Conservation (phyloP, 2,329 filamentous ascomycete genomes). For the Fusarium compactum region DNA sequence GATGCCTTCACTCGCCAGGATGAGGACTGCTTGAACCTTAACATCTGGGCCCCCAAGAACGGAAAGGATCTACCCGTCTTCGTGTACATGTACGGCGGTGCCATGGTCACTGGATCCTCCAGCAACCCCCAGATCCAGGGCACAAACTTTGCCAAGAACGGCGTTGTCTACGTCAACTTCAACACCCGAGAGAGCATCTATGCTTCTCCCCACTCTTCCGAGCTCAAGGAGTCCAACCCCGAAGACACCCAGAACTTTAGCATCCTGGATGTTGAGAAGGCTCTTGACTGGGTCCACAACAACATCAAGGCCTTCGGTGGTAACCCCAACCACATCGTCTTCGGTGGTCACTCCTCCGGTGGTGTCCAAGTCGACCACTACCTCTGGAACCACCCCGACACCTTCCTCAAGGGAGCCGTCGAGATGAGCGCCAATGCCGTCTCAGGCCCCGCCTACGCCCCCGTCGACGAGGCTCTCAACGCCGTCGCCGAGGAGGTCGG, state of each 20-base stretch:
- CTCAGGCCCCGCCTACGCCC: slow-evolving; percentile 56
- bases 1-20: slow-evolving; percentile 39
- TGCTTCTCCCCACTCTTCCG: slow-evolving; percentile 57
- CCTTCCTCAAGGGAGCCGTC: slow-evolving; percentile 54
- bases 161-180: slow-evolving; percentile 55
- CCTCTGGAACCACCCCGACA: slow-evolving; percentile 56
- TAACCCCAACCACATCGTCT: slow-evolving; percentile 59
- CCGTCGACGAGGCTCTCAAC: slow-evolving; percentile 53
- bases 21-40: slow-evolving; percentile 59
- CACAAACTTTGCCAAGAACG: slow-evolving; percentile 54
- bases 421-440: slow-evolving; percentile 59
- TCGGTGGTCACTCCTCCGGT: slow-evolving; percentile 57
- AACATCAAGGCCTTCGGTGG: slow-evolving; percentile 56
- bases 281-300: slow-evolving; percentile 44
- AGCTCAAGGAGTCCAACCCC: slow-evolving; percentile 44
- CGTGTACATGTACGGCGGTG: slow-evolving; percentile 59
- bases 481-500: slow-evolving; percentile 54
- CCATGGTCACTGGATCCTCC: slow-evolving; percentile 50
- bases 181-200: slow-evolving; percentile 58
- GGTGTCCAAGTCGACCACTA: slow-evolving; percentile 56
- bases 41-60: slow-evolving; percentile 50
- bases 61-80: slow-evolving; percentile 48
- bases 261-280: slow-evolving; percentile 45
- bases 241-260: slow-evolving; percentile 45
- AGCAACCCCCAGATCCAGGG: slow-evolving; percentile 56